Base-by-base conservation (phyloP, 225 moss, liverwort and hornwort species). In the Rhytidiadelphus loreus region DNA sequence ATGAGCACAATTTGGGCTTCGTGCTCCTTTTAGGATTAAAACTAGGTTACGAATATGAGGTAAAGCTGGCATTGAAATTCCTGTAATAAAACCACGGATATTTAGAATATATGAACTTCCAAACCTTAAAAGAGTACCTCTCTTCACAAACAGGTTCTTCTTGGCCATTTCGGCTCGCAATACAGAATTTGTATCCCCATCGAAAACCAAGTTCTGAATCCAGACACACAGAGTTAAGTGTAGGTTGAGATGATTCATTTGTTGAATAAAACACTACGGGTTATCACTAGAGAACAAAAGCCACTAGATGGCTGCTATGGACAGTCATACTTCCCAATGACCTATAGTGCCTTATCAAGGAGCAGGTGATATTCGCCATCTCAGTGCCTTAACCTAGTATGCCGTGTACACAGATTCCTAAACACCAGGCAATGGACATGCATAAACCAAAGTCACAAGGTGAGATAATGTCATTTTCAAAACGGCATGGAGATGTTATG, bases 121-220 rank as follows among this genome's bases (percentile, higher is more conserved):
- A 64, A 86, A 65, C 70, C 61, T 9, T 63, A 76, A 39, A 56
- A 61, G 57, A 44, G 53, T 88, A 98, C 98, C 98, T 96, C 96
- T 95, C 91, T 96, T 97, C 64, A 97, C 95, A 85, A 96, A 98
- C 76, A 98, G 90, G 91, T 98, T 98, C 91, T 98, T 98, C 92
- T 98, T 97, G 33, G 98, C 98, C 98, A 98, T 97, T 92, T 98
- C 98, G 59, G 98, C 96, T 89, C 98, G 95, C 90, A 98, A 90
- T 24, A 97, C 92, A 62, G 96, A 96, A 74, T 97, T 98, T 77
- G 97, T 91, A 87, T 97, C 98, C 16, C 94, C 93, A 86, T 98
- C 98, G 70, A 98, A 98, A 62, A 97, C 96, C 91, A 98, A 88
- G 87, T 98, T 98, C 98, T 98, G 93, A 85, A 63, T 79, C 56